Base-by-base conservation (phyloP, 2,329 filamentous ascomycete genomes). In the Exophiala mesophila region DNA sequence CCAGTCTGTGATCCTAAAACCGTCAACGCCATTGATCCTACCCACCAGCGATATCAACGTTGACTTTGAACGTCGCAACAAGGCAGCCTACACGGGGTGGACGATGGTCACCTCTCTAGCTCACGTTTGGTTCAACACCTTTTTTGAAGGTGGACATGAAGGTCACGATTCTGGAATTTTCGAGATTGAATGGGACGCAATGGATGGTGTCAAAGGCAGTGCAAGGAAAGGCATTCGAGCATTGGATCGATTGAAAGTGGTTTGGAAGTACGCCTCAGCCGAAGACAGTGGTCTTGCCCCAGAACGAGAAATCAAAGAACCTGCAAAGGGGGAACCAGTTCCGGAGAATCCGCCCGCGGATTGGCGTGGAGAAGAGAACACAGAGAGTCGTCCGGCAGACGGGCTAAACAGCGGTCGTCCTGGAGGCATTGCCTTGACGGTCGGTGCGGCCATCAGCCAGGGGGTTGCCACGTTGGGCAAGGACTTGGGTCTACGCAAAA, bases 101-200 rank as follows among this genome's bases (percentile, higher is more conserved):
- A 88, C 87, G 0, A 87, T 97, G 81, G 88, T 96, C 3, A 95
- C 90, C 0, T 82, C 89, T 0, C 82, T 97, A 7, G 89, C 89
- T 0, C 90, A 97, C 58, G 86, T 95, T 12, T 98, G 92, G 92
- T 95, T 96, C 71, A 98, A 98, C 59, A 73, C 82, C 2, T 97
- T 82, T 64, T 97, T 97, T 57, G 92, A 97, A 66, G 88, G 89
- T 32, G 86, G 85, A 17, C 39, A 44, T 33, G 67, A 71, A 12
- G 72, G 86, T 0, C 74, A 84, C 36, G 74, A 82, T 31, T 85
- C 76, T 7, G 90, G 82, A 7, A 72, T 84, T 5, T 86, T 85
- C 59, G 77, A 82, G 48, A 79, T 80, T 18, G 74, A 78, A n/a
- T 87, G 82, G 80, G 80, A 85, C 13, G 74, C 73, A 15, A 85